phyloP scores from a whole-genome alignment of 345 rosid genomes.

The Populus davidiana region DNA sequence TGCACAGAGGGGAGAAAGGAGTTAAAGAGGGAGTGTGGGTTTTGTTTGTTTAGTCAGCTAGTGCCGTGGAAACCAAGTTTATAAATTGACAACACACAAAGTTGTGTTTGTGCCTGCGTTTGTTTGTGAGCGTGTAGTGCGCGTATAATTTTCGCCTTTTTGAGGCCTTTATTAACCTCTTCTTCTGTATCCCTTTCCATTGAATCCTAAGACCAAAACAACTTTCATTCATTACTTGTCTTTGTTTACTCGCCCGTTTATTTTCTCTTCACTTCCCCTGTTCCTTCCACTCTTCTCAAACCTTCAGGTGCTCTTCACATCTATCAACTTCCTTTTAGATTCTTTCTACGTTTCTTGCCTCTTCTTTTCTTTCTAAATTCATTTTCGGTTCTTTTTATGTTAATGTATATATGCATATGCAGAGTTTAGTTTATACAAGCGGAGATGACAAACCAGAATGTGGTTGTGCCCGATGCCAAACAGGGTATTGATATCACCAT shows the following conservation, averaged over 20 bases:
- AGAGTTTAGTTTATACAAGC: neutral
- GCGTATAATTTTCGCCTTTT: neutral
- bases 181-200: neutral
- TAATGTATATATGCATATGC: neutral
- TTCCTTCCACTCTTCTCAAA: neutral
- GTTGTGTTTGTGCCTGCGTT: too few species aligned
- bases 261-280: neutral
- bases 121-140: too few species aligned
- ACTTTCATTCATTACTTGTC: neutral
- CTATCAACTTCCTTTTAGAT: too few species aligned
- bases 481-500: conserved; percentile 5
- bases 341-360: too few species aligned
- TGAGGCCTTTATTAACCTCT: neutral
- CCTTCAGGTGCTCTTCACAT: neutral
- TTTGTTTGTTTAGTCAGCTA: too few species aligned
- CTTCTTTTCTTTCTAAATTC: too few species aligned
- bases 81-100: too few species aligned
- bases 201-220: neutral
- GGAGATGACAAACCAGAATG: conserved; percentile 26
- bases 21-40: too few species aligned
- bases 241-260: neutral
- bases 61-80: too few species aligned
- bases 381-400: neutral
- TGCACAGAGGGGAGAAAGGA: too few species aligned
- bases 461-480: conserved; percentile 10